These are phyloP conservation scores for Paraleonurus japonicus DNA, from an alignment of 257 asterid genomes.

Conservation along the genomic window DNA sequence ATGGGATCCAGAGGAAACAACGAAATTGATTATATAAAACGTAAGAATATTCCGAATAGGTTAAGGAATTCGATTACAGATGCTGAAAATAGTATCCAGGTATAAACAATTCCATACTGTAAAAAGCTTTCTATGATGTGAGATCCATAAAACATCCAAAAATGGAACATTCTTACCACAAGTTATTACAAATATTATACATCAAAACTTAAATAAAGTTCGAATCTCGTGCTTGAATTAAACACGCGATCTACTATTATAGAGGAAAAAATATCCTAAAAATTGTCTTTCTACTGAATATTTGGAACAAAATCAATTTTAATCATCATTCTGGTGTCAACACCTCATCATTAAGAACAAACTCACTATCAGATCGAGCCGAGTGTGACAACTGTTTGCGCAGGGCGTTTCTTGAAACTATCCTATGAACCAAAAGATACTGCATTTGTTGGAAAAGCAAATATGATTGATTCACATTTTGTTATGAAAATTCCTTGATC, in stretches of 20 bases:
- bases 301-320: neutral
- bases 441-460: neutral
- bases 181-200: neutral
- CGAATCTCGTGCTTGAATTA: neutral
- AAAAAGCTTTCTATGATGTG: neutral
- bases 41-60: neutral
- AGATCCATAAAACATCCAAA: neutral
- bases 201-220: neutral
- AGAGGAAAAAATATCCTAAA: neutral
- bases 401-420: neutral
- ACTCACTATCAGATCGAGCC: too few relatives aligned
- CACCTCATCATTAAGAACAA: too few relatives aligned
- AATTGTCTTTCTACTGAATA: neutral
- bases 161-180: neutral
- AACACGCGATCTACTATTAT: neutral
- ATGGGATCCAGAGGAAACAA: neutral
- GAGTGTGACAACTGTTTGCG: too few relatives aligned
- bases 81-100: neutral
- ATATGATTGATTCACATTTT: slow-evolving; percentile 4
- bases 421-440: neutral
- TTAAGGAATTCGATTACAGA: neutral
- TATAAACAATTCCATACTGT: neutral
- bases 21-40: neutral
- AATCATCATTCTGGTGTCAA: too few relatives aligned
- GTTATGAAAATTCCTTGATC: neutral